Evolutionary conservation across 2,329 filamentous ascomycete genomes (phyloP).

Genomic region (Rhynchosporium agropyri): DNA sequence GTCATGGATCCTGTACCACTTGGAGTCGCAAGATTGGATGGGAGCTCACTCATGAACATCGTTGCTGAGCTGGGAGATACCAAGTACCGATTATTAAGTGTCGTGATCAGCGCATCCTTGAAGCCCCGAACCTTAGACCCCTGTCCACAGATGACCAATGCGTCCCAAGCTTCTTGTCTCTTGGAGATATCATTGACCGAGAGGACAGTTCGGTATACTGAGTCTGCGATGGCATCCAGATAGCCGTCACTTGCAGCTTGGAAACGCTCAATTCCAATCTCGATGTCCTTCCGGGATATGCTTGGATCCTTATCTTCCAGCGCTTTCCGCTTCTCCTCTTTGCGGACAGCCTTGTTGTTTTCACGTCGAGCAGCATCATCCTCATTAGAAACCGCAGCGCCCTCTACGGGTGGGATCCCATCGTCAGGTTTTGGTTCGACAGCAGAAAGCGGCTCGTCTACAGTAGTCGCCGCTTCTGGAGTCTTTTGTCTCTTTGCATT

Average conservation of each 20-base stretch:
- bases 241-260: conserved; percentile 69
- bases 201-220: conserved; percentile 82
- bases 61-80: conserved; percentile 91
- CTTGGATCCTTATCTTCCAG: conserved; percentile 48
- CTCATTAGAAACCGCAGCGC: conserved; percentile 25
- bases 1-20: conserved; percentile 90
- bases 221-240: conserved; percentile 80
- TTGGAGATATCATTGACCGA: conserved; percentile 83
- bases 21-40: conserved; percentile 90
- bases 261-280: conserved; percentile 78
- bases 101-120: conserved; percentile 83
- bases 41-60: conserved; percentile 96
- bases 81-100: conserved; percentile 78
- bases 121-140: conserved; percentile 76
- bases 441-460: conserved; percentile 25
- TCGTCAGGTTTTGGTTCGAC: conserved; percentile 26
- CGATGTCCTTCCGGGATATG: conserved; percentile 66
- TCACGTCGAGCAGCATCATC: conserved; percentile 35
- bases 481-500: conserved; percentile 47
- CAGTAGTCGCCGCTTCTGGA: conserved; percentile 35
- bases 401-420: conserved; percentile 21
- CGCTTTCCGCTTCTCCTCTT: conserved; percentile 39
- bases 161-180: conserved; percentile 88
- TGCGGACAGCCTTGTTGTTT: conserved; percentile 37
- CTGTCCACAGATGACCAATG: conserved; percentile 87